Percentiles rank a stretch among this genome's conserved stretches.
Evolutionary conservation across 345 rosid species (phyloP).

Genomic region (Acer saccharum): DNA sequence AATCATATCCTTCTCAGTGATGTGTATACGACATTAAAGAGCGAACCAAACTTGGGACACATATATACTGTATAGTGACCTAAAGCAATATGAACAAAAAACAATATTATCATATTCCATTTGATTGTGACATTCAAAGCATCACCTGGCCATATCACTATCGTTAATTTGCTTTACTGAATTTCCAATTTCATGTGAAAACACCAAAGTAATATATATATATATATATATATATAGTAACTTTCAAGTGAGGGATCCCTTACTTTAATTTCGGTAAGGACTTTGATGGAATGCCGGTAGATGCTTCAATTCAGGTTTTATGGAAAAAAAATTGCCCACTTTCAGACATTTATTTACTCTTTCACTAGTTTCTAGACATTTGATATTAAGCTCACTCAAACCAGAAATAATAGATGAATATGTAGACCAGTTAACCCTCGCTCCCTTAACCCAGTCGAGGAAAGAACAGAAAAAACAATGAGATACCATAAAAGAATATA

Average conservation of each 20-base stretch:
- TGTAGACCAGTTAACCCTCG: neutral
- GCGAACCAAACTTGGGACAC: constrained; percentile 7
- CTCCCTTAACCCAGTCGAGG: neutral
- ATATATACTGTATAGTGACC: too few relatives aligned
- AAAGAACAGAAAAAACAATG: neutral
- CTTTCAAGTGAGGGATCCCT: too few relatives aligned
- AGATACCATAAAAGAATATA: neutral
- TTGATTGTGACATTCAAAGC: constrained; percentile 18
- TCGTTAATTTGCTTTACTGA: too few relatives aligned
- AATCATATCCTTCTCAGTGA: neutral
- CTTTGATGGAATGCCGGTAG: neutral
- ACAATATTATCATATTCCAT: neutral
- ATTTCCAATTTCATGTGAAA: too few relatives aligned
- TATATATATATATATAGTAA: too few relatives aligned
- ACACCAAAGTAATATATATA: too few relatives aligned
- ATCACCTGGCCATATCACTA: too few relatives aligned
- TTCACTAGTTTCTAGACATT: neutral
- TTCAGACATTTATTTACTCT: neutral
- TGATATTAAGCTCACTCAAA: neutral
- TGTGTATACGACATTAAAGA: neutral
- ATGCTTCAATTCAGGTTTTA: neutral
- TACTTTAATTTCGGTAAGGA: too few relatives aligned
- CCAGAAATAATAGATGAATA: neutral
- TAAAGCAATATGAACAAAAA: neutral
- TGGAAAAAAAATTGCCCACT: neutral